Evolutionary conservation across 495 filamentous ascomycete species (phyloP), one percentile per base, ranked within the genome.

Genomic region (Ascodesmis nigricans): DNA sequence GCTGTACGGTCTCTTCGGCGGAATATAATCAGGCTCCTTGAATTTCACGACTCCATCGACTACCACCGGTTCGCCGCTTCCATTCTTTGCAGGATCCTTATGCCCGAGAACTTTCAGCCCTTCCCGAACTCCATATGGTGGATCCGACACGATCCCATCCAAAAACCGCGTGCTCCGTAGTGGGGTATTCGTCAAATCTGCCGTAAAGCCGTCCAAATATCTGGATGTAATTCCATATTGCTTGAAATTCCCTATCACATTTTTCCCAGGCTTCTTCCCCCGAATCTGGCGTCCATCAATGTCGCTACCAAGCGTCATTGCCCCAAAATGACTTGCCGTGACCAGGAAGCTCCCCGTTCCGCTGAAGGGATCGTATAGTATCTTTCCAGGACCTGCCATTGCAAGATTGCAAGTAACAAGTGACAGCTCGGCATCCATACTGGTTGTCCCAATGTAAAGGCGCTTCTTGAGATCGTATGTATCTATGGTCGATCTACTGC

Each of bases 121-220:
- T 46, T 99, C 87, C 7, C 87, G 67, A 10, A 99, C 79, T n/a
- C 87, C 87, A 49, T 99, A 99, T 0, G 87, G 87, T 10, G 87
- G 87, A 54, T 99, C 87, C 43, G 87, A 93, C n/a, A 93, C 56
- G 39, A 99, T 84, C 1, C 75, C 81, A 56, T 99, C 82, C 23
- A 95, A 67, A 33, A 76, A 63, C 24, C 65, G 58, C 11, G 58
- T 58, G 11, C 47, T 53, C 23, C 78, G 58, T 11, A 95, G 46
- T 1, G 87, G 90, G 6, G 72, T 73, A 50, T 99, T 83, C 2
- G 83, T 93, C 16, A 99, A 48, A 54, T 99, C 87, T 0, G 77
- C 72, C 3, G 80, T 67, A 38, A 91, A 91, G 15, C 66, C 62
- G 45, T 82, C 83, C 0, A 82, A 56, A 36, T 80, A 70, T 18